Conservation (phyloP, 2,329 filamentous ascomycete genomes). For the Stylonectria norvegica region DNA sequence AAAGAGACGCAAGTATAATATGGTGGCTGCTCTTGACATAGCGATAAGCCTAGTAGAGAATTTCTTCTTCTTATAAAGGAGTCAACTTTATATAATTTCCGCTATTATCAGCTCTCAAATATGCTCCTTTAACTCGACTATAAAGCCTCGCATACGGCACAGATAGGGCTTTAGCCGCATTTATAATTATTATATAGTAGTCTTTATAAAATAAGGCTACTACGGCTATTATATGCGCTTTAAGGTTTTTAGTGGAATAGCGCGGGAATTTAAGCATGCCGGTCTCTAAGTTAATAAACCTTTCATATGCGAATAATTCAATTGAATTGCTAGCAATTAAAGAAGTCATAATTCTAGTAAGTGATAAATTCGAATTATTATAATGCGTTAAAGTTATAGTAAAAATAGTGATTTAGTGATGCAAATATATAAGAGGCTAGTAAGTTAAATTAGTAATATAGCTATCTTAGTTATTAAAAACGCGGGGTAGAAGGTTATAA, state of each 20-base stretch:
- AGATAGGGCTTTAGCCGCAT: neutral
- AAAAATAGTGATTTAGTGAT: neutral
- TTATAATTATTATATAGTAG: neutral
- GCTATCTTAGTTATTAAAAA: neutral
- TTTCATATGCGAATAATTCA: neutral
- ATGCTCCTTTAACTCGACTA: neutral
- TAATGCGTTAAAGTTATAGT: neutral
- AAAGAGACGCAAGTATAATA: neutral
- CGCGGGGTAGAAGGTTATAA: neutral
- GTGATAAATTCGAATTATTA: neutral
- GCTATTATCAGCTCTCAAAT: neutral
- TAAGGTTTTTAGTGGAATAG: neutral
- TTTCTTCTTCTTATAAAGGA: neutral
- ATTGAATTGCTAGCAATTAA: neutral
- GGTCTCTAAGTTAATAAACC: neutral
- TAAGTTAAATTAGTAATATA: neutral
- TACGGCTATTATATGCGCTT: neutral
- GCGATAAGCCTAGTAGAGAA: neutral
- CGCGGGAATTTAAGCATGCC: neutral
- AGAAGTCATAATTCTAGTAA: neutral
- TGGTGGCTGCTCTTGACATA: neutral
- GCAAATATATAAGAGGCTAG: too few relatives aligned
- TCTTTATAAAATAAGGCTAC: neutral
- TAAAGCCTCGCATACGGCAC: neutral
- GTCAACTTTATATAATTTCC: neutral